Percentiles rank a stretch among this genome's conserved stretches.
These are phyloP conservation scores for Lentinula sp. DNA, from an alignment of 768 basidiomycete species.

Conservation along the genomic window DNA sequence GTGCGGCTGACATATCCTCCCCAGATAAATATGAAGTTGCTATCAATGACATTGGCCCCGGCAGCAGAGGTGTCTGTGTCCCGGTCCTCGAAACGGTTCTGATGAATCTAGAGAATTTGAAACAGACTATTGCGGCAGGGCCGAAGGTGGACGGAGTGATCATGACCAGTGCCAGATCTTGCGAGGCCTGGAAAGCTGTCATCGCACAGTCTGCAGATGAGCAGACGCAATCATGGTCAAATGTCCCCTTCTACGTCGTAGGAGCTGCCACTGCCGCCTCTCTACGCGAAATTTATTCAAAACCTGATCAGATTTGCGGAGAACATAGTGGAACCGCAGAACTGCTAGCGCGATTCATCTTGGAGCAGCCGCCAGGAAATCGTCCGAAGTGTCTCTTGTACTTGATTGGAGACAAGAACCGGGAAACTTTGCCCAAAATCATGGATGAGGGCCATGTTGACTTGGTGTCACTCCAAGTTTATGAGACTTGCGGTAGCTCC, in stretches of 20 bases:
- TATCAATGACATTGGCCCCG: conserved; percentile 30
- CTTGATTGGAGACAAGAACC: conserved; percentile 78
- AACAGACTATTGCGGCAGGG: conserved; percentile 36
- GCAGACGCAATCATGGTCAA: conserved; percentile 19
- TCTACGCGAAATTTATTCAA: conserved; percentile 27
- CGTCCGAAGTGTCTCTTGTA: conserved; percentile 43
- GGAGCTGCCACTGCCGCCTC: conserved; percentile 57
- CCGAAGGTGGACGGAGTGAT: conserved; percentile 52
- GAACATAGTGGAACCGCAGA: conserved; percentile 62
- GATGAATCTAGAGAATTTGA: conserved; percentile 42
- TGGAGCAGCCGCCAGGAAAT: conserved; percentile 23
- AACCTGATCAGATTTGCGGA: conserved; percentile 30
- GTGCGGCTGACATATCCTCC: conserved; percentile 25
- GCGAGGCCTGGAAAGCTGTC: conserved; percentile 60
- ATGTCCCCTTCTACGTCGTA: conserved; percentile 74
- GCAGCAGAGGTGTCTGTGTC: conserved; percentile 53
- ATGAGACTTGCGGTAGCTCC: conserved; percentile 42
- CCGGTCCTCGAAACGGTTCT: conserved; percentile 67
- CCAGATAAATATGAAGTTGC: conserved; percentile 56
- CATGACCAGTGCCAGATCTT: conserved; percentile 73
- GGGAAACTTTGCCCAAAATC: conserved; percentile 23
- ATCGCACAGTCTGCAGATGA: conserved; percentile 3
- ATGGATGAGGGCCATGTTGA: conserved; percentile 35
- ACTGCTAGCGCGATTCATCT: conserved; percentile 54
- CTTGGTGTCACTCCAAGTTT: conserved; percentile 56